Base-by-base conservation (phyloP, 2,329 filamentous ascomycete species). In the Alternaria longipes region DNA sequence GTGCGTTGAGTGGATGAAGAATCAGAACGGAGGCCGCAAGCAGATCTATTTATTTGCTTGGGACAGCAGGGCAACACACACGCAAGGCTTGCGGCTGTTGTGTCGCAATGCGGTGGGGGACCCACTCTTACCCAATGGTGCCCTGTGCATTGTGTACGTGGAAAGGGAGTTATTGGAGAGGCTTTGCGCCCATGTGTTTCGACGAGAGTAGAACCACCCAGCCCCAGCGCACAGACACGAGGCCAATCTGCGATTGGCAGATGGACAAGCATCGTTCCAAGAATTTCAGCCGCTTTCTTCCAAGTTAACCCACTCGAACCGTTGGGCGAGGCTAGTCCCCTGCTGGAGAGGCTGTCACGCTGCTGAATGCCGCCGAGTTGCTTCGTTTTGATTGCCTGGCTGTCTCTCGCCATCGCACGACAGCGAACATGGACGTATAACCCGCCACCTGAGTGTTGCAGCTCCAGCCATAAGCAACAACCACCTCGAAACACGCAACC, bases 211-310 rank as follows among this genome's bases (percentile, higher is more conserved):
- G 52, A 32, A 30, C 53, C 12, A 20, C 34, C 36, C 55, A 56
- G 50, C 30, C 46, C 46, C 60, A 56, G 40, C 57, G 62, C 55
- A 67, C 59, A 41, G 62, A 63, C 62, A 36, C 42, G 16, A 22
- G 30, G 20, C 44, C 52, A 32, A 18, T 32, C 38, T 53, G 30
- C 50, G 52, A 62, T 59, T 53, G 59, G 59, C 49, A 61, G 36
- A 42, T 36, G 56, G 53, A 64, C 65, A 65, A 67, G 65, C 65
- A 66, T 64, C 58, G 47, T 62, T 64, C 65, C 65, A 67, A 67
- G 65, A 57, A 61, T 62, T 46, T 24, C 28, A 50, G 49, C 49
- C 36, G 36, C 40, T 22, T 26, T n/a, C 41, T 54, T 59, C 56
- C 59, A 49, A 65, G 54, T 51, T 54, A 30, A 40, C 34, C 41